Conservation (phyloP, 2,329 filamentous ascomycete species). For the Microdochium paspali region DNA sequence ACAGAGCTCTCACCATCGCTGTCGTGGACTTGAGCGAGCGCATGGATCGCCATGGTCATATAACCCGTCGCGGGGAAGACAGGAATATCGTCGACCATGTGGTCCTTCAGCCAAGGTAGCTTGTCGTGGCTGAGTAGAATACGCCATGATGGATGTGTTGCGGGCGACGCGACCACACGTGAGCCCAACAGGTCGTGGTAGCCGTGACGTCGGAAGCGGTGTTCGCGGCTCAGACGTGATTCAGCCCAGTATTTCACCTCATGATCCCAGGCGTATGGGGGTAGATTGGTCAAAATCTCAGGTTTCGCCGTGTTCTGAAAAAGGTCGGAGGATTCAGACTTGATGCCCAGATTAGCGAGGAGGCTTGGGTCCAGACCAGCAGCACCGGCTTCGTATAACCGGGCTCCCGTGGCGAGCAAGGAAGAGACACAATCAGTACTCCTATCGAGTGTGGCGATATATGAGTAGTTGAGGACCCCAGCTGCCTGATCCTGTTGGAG, state of each 20-base stretch:
- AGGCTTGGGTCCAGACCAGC: too few species aligned
- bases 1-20: too few species aligned
- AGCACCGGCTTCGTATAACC: not conserved
- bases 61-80: not conserved
- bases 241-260: not conserved
- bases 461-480: not conserved
- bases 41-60: not conserved
- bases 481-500: not conserved
- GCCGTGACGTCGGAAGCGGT: not conserved
- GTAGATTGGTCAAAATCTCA: not conserved
- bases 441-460: not conserved
- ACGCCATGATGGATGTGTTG: not conserved
- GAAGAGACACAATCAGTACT: not conserved
- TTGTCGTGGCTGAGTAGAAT: not conserved
- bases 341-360: too few species aligned
- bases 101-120: not conserved
- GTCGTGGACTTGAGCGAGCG: not conserved
- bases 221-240: not conserved
- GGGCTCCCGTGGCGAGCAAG: not conserved
- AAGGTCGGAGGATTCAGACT: too few species aligned
- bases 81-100: not conserved
- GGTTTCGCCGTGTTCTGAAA: too few species aligned
- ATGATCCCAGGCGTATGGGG: not conserved
- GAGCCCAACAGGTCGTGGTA: not conserved
- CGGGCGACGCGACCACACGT: not conserved